Evolutionary conservation across 768 basidiomycete species (phyloP).

Genomic region (Arthromyces matolae): DNA sequence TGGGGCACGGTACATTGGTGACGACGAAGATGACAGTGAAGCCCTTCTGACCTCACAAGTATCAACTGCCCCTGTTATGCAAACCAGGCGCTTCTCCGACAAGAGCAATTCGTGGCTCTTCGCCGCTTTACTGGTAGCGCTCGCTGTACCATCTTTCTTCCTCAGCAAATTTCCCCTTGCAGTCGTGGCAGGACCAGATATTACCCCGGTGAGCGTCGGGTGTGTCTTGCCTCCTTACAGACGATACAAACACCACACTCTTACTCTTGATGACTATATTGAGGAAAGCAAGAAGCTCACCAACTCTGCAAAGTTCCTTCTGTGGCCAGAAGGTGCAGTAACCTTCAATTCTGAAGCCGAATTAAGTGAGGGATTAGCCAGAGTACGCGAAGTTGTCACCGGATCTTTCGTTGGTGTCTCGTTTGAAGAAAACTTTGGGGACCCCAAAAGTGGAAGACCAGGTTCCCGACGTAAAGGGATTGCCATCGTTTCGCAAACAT

Average conservation of each 20-base stretch:
- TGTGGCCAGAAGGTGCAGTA: conserved; percentile 84
- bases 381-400: conserved; percentile 32
- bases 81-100: conserved; percentile 13
- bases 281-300: conserved; percentile 47
- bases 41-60: conserved; percentile 9
- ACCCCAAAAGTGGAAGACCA: conserved; percentile 33
- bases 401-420: conserved; percentile 62
- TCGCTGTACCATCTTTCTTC: conserved; percentile 57
- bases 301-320: conserved; percentile 47
- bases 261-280: conserved; percentile 60
- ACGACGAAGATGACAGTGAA: conserved; percentile 18
- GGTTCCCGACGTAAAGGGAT: conserved; percentile 58
- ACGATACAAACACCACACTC: conserved; percentile 35
- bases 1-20: conserved; percentile 57
- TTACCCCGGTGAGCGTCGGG: conserved; percentile 60
- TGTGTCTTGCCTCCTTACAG: conserved; percentile 59
- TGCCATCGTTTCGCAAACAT: conserved; percentile 49
- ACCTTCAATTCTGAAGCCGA: conserved; percentile 51
- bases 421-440: conserved; percentile 57
- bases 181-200: conserved; percentile 29
- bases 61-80: conserved; percentile 12
- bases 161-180: conserved; percentile 36
- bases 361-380: conserved; percentile 44
- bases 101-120: conserved; percentile 32
- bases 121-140: conserved; percentile 34